These are phyloP conservation scores for Debaryomyces subglobosus DNA, from an alignment of 1,139 yeast species.

Conservation along the genomic window DNA sequence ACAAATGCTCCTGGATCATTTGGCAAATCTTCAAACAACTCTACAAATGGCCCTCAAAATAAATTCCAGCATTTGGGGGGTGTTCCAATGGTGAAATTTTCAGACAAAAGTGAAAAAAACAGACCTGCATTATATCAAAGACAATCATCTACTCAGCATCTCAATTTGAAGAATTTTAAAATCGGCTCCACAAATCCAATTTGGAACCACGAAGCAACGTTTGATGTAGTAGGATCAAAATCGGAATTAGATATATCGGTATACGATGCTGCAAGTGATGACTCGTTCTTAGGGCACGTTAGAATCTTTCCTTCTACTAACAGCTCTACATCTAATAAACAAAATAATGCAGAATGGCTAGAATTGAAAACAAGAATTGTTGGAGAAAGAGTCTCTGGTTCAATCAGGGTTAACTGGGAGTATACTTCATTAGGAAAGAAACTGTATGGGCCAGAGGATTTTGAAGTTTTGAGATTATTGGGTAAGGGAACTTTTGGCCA, in stretches of 20 bases:
- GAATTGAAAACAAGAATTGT: slow-evolving; percentile 70
- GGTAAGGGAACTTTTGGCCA: slow-evolving; percentile 99
- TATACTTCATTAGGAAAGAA: slow-evolving; percentile 68
- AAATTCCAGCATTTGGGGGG: slow-evolving; percentile 13
- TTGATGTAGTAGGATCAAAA: slow-evolving; percentile 84
- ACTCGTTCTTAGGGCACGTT: slow-evolving; percentile 84
- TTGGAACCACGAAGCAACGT: slow-evolving; percentile 91
- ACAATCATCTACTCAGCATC: slow-evolving; percentile 67
- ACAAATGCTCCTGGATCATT: slow-evolving; percentile 77
- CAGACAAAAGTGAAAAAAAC: slow-evolving; percentile 13
- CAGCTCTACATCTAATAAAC: slow-evolving; percentile 23
- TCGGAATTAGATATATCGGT: slow-evolving; percentile 85
- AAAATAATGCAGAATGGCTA: slow-evolving; percentile 64
- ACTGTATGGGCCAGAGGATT: slow-evolving; percentile 91
- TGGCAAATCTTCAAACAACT: slow-evolving; percentile 42
- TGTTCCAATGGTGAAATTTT: slow-evolving; percentile 18
- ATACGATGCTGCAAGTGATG: slow-evolving; percentile 82
- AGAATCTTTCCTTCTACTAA: slow-evolving; percentile 69
- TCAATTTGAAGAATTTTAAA: slow-evolving; percentile 35
- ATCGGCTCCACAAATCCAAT: slow-evolving; percentile 62
- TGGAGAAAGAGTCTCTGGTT: slow-evolving; percentile 79
- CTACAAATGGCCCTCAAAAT: slow-evolving; percentile 20
- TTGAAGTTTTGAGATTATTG: slow-evolving; percentile 82
- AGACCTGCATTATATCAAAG: slow-evolving; percentile 58
- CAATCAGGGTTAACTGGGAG: slow-evolving; percentile 72